Evolutionary conservation across 139 green algal species (phyloP).

Genomic region (Chlamydomonas asymmetrica): DNA sequence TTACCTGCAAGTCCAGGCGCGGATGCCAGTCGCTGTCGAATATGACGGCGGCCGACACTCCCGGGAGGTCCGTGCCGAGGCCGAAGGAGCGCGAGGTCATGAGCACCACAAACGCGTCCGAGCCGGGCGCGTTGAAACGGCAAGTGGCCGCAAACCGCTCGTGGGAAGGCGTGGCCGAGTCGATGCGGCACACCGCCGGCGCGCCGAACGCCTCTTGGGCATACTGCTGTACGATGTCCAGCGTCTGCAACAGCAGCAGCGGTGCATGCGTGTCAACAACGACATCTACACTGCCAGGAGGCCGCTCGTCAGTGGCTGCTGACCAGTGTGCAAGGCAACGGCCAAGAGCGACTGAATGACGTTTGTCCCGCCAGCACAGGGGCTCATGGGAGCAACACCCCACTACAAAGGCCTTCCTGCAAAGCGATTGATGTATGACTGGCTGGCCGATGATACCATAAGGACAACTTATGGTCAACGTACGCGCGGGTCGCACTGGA

Average conservation of each 20-base stretch:
- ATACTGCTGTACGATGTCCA: constrained; percentile 63
- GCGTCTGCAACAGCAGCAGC: constrained; percentile 36
- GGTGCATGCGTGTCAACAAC: too few relatives aligned
- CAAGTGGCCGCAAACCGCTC: constrained; percentile 50
- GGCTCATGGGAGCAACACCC: too few relatives aligned
- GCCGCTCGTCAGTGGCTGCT: too few relatives aligned
- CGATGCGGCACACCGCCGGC: constrained; percentile 42
- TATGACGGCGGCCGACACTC: constrained; percentile 55
- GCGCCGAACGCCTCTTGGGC: constrained; percentile 36
- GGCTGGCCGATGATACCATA: too few relatives aligned
- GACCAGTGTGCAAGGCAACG: too few relatives aligned
- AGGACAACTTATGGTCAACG: too few relatives aligned
- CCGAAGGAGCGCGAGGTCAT: constrained; percentile 57
- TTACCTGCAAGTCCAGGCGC: constrained; percentile 55
- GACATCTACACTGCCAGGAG: too few relatives aligned
- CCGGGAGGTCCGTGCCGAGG: constrained; percentile 73
- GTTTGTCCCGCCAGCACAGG: too few relatives aligned
- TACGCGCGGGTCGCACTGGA: too few relatives aligned
- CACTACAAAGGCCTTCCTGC: too few relatives aligned
- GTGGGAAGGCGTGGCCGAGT: constrained; percentile 46
- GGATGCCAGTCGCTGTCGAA: constrained; percentile 81
- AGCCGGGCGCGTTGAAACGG: constrained; percentile 48
- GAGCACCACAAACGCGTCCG: constrained; percentile 57
- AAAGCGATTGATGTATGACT: too few relatives aligned
- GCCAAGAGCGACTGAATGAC: too few relatives aligned